Evolutionary conservation across 2,329 filamentous ascomycete genomes (phyloP), one percentile per base, ranked within the genome.

Genomic region (Aspergillus uvarum): DNA sequence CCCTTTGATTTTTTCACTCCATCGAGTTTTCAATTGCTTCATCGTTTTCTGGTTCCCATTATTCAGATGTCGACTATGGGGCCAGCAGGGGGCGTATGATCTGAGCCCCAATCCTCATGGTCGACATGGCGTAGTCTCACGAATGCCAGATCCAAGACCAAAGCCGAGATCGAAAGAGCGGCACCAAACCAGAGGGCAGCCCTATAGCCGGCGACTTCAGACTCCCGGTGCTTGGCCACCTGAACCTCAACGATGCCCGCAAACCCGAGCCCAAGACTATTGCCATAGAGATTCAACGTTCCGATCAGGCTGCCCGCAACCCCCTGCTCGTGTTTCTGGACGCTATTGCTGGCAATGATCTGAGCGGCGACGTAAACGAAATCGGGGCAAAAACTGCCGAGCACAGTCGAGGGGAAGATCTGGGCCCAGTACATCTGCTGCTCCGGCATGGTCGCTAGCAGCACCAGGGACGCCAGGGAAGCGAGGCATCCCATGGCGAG

Each of bases 291-390:
- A 53, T 77, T 71, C 12, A 82, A 61, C 0, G 77, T 79, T 1
- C 82, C 81, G 7, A 85, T 77, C 2, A 85, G 68, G 14, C 77
- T 80, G 0, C 77, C 80, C 0, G 82, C 82, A 2, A 84, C 74
- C 0, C 83, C 83, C 54, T 85, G 82, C 22, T 85, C 75, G 5
- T 76, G 74, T 2, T 76, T 72, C 2, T 67, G 73, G 31, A 85
- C 82, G 0, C 76, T 77, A 58, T 84, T 83, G 56, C 82, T 84
- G 0, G 82, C 80, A 56, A 85, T 82, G 4, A 85, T 81, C 60
- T 84, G 81, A 0, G 81, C 81, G 0, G 80, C 80, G 0, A 81
- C 79, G 56, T 79, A 83, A 5, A 82, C 75, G 2, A 84, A 77
- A 60, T 85, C 82, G 0, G 81, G 80, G 31, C 79, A 81, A 64